phyloP scores from a whole-genome alignment of 106 monocot genomes.

The Narthecium ossifragum region DNA sequence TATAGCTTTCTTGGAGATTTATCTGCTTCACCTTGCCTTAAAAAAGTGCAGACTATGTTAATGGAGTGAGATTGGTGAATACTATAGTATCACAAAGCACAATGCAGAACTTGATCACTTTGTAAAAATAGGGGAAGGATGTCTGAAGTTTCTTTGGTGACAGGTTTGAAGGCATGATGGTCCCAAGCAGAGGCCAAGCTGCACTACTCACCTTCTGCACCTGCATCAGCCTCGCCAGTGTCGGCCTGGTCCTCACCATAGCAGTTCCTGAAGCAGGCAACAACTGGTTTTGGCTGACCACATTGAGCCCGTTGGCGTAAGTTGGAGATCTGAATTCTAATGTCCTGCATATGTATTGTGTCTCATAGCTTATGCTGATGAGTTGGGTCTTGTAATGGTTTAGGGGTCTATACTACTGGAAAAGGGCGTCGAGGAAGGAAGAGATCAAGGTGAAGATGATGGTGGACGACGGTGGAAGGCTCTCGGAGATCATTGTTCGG shows the following conservation, averaged over 20 bases:
- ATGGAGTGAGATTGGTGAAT: no score
- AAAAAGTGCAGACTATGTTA: no score
- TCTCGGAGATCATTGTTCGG: slow-evolving; percentile 77
- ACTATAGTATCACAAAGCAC: no score
- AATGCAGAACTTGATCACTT: no score
- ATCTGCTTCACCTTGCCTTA: no score
- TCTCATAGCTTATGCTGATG: no score
- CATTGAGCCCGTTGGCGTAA: slow-evolving; percentile 74
- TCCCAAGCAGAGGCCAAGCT: slow-evolving; percentile 93
- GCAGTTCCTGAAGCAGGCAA: slow-evolving; percentile 87
- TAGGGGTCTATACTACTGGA: slow-evolving; percentile 91
- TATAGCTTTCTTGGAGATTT: no score
- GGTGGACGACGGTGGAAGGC: slow-evolving; percentile 45
- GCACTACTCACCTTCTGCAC: slow-evolving; percentile 97
- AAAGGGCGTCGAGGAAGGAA: slow-evolving; percentile 73
- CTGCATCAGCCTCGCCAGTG: slow-evolving; percentile 90
- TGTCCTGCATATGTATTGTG: no score
- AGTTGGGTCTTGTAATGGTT: not conserved
- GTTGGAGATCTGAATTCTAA: no score
- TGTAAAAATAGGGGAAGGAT: no score
- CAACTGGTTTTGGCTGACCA: slow-evolving; percentile 89
- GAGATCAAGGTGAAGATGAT: slow-evolving; percentile 94
- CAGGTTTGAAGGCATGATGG: slow-evolving; percentile 92
- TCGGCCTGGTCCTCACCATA: slow-evolving; percentile 87
- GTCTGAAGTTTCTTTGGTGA: no score